Evolutionary conservation across 2,329 filamentous ascomycete genomes (phyloP).

Genomic region (Mollisia scopiformis): DNA sequence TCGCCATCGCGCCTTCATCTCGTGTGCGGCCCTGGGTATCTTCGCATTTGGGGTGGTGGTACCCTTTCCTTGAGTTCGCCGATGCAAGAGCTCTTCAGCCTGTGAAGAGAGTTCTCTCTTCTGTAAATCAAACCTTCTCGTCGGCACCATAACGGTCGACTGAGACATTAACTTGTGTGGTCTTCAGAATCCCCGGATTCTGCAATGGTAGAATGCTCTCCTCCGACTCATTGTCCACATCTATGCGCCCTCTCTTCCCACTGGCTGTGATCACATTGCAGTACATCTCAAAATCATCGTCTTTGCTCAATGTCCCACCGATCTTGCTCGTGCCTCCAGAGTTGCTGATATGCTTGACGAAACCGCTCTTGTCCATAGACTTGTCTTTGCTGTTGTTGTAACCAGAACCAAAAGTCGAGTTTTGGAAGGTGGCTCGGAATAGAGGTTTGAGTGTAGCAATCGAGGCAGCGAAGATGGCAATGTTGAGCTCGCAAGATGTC

Average conservation of each 20-base stretch:
- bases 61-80: background rate
- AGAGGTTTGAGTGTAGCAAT: constrained; percentile 45
- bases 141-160: background rate
- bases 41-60: background rate
- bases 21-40: background rate
- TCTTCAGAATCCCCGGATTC: constrained; percentile 2
- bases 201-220: constrained; percentile 12
- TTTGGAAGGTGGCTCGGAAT: constrained; percentile 21
- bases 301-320: constrained; percentile 3
- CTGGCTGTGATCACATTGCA: constrained; percentile 3
- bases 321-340: constrained; percentile 1
- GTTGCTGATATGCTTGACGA: constrained; percentile 11
- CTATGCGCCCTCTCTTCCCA: background rate
- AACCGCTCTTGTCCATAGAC: constrained; percentile 11
- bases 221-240: constrained; percentile 5
- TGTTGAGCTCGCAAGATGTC: constrained; percentile 44
- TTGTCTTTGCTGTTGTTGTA: background rate
- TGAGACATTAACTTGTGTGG: constrained; percentile 5
- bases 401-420: background rate
- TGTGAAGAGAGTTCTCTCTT: background rate
- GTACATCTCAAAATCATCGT: constrained; percentile 20
- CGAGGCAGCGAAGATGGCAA: constrained; percentile 46
- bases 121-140: background rate
- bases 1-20: background rate
- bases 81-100: background rate